Evolutionary conservation across 1,284 basidiomycete genomes (phyloP).

Genomic region (Ceraceosorus guamensis): DNA sequence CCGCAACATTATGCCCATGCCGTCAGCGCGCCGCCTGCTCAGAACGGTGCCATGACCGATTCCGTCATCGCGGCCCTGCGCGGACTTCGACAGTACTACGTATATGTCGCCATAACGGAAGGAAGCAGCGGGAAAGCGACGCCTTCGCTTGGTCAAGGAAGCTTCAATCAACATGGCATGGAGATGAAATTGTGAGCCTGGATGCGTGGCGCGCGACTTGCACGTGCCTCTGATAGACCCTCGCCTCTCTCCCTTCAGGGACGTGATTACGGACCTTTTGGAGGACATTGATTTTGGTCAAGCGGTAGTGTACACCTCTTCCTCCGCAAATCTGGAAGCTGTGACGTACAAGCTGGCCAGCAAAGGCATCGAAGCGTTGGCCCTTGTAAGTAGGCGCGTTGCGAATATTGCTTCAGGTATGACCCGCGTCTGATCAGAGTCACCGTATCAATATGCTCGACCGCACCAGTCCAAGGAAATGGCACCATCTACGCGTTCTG

Average conservation of each 20-base stretch:
- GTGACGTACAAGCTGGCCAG: conserved; percentile 69
- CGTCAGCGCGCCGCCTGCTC: too few relatives aligned
- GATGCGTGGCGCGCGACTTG: not conserved
- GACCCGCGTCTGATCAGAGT: not conserved
- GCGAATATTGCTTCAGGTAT: not conserved
- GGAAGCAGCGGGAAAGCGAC: conserved; percentile 68
- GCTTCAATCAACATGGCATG: conserved; percentile 57
- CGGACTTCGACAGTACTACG: conserved; percentile 39
- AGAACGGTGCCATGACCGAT: conserved; percentile 17
- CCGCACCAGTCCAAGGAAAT: conserved; percentile 68
- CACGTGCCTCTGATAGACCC: not conserved
- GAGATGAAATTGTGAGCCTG: conserved; percentile 73
- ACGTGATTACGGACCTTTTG: conserved; percentile 84
- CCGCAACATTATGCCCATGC: conserved; percentile 14
- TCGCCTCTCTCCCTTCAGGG: conserved; percentile 40
- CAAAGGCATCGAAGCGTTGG: conserved; percentile 74
- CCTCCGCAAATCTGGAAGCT: conserved; percentile 44
- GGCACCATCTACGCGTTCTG: conserved; percentile 70
- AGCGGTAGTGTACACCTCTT: conserved; percentile 43
- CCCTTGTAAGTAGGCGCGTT: conserved; percentile 35
- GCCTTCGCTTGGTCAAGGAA: conserved; percentile 52
- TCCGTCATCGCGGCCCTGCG: conserved; percentile 24
- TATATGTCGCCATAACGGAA: conserved; percentile 46
- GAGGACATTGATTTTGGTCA: conserved; percentile 66
- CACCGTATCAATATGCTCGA: not conserved